Evolutionary conservation across 495 filamentous ascomycete species (phyloP).

Genomic region (Margaritispora aquatica): DNA sequence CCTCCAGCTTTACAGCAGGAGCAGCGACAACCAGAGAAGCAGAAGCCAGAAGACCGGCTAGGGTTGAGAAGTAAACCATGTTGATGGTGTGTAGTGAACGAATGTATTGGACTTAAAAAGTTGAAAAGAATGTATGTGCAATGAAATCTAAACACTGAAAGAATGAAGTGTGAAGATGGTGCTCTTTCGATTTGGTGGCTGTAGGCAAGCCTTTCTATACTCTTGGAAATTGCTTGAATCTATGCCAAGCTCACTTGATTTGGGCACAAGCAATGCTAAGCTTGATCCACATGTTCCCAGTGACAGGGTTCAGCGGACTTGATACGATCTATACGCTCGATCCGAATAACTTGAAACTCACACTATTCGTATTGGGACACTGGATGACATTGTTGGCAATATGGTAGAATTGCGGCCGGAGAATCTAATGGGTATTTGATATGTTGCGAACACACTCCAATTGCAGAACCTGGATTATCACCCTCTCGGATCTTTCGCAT

Average conservation of each 20-base stretch:
- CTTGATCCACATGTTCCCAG: not conserved
- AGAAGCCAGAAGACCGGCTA: constrained; percentile 4
- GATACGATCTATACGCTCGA: not conserved
- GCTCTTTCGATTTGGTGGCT: not conserved
- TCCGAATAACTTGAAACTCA: not conserved
- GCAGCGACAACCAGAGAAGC: constrained; percentile 10
- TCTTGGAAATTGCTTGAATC: not conserved
- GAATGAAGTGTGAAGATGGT: not conserved
- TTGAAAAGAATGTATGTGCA: not conserved
- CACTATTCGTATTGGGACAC: no score
- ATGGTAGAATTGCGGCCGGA: not conserved
- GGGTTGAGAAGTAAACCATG: constrained; percentile 12
- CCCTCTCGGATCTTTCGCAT: no score
- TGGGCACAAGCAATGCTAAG: not conserved
- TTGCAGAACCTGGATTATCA: no score
- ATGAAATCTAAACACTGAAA: not conserved
- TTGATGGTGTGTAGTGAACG: not conserved
- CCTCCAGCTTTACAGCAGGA: constrained; percentile 18
- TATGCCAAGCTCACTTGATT: not conserved
- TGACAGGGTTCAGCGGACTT: not conserved
- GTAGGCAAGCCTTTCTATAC: not conserved
- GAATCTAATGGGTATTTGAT: no score
- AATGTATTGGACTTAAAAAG: not conserved
- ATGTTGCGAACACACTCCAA: no score
- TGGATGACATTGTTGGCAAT: no score